Base-by-base conservation (phyloP, 352 stramenopile species). In the Globisporangium echinulatum region DNA sequence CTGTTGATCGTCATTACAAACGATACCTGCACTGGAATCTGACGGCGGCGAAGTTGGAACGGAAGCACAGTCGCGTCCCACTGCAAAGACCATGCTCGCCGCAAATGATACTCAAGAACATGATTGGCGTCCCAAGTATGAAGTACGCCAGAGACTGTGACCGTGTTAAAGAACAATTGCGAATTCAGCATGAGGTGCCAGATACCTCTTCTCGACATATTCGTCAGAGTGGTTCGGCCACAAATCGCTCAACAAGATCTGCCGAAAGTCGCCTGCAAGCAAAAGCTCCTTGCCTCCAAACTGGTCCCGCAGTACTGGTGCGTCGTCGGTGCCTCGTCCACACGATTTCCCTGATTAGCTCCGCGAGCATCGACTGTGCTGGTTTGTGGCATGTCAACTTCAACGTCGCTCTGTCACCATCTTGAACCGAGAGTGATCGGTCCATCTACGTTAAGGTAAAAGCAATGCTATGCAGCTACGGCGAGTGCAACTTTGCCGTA, bases 1-100 rank as follows among this genome's bases (percentile, higher is more conserved):
- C 77, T 77, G 60, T 73, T 75, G 46, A 75, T 74, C 0, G 67
- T 73, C 69, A 77, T 77, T 0, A 59, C 61, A 17, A 73, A 77
- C 0, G 67, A 61, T 13, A 62, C 47, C n/a, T 67, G 19, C 0
- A 80, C 54, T 0, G 64, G 64, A 15, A 78, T 73, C 51, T 74
- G 68, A 6, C 63, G 67, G 0, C 56, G 43, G 11, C 49, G 40
- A 25, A 79, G 51, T 19, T 49, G 60, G 36, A 72, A 79, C 0
- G 61, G 63, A 15, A 73, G 69, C 0, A 66, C 50, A 0, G 19
- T 33, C 6, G 51, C 1, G 67, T 75, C 0, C 58, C 69, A 40
- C 70, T 75, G 39, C 66, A 72, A 0, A 76, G 39, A 2, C 58
- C 64, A 9, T 56, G 40, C 36, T 66, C 43, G 0, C 63, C 36